These are phyloP conservation scores for Hirsutella thompsonii DNA, from an alignment of 2,329 filamentous ascomycete genomes.

Conservation along the genomic window DNA sequence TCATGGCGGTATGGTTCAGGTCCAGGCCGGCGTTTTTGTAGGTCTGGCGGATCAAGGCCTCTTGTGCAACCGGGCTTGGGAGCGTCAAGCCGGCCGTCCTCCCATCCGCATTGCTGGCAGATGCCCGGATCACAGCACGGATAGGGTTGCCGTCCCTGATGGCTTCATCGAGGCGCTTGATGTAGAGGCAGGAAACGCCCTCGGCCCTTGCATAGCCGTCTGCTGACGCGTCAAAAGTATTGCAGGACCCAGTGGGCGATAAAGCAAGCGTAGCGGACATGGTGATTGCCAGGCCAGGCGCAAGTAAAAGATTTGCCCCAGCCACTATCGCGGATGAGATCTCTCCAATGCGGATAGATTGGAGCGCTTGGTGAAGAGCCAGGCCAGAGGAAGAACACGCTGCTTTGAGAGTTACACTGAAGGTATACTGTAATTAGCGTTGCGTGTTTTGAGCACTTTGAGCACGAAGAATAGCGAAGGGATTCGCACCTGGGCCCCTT, in stretches of 20 bases:
- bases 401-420: neutral
- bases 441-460: too few species aligned
- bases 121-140: conserved; percentile 13
- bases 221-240: conserved; percentile 15
- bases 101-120: conserved; percentile 11
- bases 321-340: conserved; percentile 9
- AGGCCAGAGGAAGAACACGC: neutral
- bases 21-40: too few species aligned
- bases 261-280: conserved; percentile 5
- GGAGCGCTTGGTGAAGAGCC: neutral
- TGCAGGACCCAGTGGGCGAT: conserved; percentile 12
- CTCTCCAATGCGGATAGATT: neutral
- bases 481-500: neutral
- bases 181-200: conserved; percentile 15
- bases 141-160: conserved; percentile 22
- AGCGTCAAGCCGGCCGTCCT: too few species aligned
- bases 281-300: conserved; percentile 5
- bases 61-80: too few species aligned
- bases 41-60: too few species aligned
- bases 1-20: too few species aligned
- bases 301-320: conserved; percentile 9
- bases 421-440: neutral
- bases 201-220: conserved; percentile 32
- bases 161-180: conserved; percentile 29
- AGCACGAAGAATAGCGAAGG: too few species aligned